Evolutionary conservation across 2,329 filamentous ascomycete species (phyloP), one percentile per base, ranked within the genome.

Genomic region (Diaporthe velutina): DNA sequence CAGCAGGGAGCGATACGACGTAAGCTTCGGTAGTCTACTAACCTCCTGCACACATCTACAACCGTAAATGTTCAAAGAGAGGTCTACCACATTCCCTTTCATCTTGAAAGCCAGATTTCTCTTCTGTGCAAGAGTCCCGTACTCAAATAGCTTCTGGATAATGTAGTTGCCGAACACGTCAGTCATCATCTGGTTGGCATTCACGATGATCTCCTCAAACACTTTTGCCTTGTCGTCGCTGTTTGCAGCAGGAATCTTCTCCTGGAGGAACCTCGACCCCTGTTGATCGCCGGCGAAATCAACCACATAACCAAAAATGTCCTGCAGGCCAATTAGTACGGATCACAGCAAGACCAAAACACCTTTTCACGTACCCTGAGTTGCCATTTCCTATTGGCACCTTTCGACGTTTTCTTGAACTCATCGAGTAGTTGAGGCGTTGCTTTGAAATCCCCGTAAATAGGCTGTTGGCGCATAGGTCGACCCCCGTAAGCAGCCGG

Each of bases 81-180:
- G 85, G 42, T 92, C 90, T 60, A 94, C 86, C 17, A 98, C 92
- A 80, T 96, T 94, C 9, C 94, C 94, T 82, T 93, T 94, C 95
- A 98, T 98, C 83, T 94, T 92, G 77, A 92, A 91, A 0, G 95
- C 95, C 55, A 99, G 85, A 3, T 94, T 89, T 83, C 93, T 95
- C 86, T 99, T 99, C 85, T 99, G 97, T 0, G 93, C 90, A 83
- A 98, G 96, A 78, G 95, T 97, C 52, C 97, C 96, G 82, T 98
- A 95, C 82, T 98, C 96, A 77, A 98, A 98, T 81, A 98, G 93
- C 83, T 98, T 98, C 81, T 99, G 97, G 52, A 98, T 96, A 48
- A 99, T 97, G 81, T 98, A 99, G 83, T 99, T 99, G 71, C 97
- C 97, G 81, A 98, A 99, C 0, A 98, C 93, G 82, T 98, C 97